Base-by-base conservation (phyloP, 2,329 filamentous ascomycete species). In the Penicillium olsonii region DNA sequence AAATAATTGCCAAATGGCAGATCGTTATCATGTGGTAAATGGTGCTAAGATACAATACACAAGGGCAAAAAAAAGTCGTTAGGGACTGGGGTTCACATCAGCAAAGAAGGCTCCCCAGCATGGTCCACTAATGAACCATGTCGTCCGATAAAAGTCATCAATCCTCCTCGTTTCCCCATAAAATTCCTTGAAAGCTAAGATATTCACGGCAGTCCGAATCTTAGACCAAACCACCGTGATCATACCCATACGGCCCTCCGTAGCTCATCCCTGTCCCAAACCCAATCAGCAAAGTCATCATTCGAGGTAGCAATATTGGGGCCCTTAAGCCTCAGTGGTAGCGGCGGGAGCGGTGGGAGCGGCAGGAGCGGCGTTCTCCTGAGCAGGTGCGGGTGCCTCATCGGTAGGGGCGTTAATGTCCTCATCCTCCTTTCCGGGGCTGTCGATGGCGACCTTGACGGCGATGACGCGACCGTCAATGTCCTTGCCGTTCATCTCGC, bases 401-500 rank as follows among this genome's bases (percentile, higher is more conserved):
- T 73, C 71, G 45, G 79, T 76, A 48, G 73, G 71, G 51, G 71
- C 76, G 57, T 76, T 78, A 50, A 77, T 73, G 63, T 80, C 87
- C 68, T 88, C 84, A 71, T 96, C 92, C 77, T 96, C 92, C 87
- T 97, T 99, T 78, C 95, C 92, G 59, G 94, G 94, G 82, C 91
- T 96, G 81, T 99, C 94, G 70, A 99, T 97, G 70, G 94, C 94
- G 71, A 99, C 92, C 88, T 99, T 99, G 83, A 99, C 94, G 60
- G 94, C 94, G 65, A 99, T 99, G 81, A 97, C 92, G 68, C 94
- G 92, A 59, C 92, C 94, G 75, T 97, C 94, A 63, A 99, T 94
- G 74, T 96, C 90, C 85, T 96, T 97, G 78, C 91, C 94, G 78
- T 99, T 96, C 94, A 99, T 99, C 82, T 99, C 94, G 45, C 78